Conservation (phyloP, 1,284 basidiomycete species). For the Ganoderma lingzhi region DNA sequence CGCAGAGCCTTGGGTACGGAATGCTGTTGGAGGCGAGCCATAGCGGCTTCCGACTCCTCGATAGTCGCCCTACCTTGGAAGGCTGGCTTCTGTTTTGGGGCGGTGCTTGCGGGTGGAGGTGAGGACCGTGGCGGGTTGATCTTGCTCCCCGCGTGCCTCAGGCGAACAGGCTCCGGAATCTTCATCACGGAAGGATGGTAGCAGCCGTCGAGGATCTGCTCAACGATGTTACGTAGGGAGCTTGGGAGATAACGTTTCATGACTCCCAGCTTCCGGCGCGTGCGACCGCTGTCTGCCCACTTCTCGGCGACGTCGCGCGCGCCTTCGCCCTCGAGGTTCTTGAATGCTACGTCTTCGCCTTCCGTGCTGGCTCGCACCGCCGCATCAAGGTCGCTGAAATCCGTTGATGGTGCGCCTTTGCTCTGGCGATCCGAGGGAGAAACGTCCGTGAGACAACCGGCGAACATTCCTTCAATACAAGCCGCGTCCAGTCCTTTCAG, state of each 20-base stretch:
- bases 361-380: constrained; percentile 35
- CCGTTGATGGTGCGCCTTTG: constrained; percentile 16
- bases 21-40: constrained; percentile 29
- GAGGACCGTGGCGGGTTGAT: constrained; percentile 1
- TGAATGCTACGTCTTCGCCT: constrained; percentile 54
- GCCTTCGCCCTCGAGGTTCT: constrained; percentile 67
- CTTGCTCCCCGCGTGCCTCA: background rate
- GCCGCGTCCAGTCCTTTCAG: constrained; percentile 74
- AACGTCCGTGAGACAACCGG: constrained; percentile 53
- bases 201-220: constrained; percentile 35
- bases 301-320: constrained; percentile 51
- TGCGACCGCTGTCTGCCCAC: constrained; percentile 61
- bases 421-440: background rate
- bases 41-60: constrained; percentile 35
- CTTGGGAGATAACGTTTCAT: constrained; percentile 53
- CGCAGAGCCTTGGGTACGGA: constrained; percentile 18
- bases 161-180: background rate
- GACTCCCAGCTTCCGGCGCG: constrained; percentile 51
- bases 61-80: constrained; percentile 35
- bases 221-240: constrained; percentile 37
- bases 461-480: constrained; percentile 73
- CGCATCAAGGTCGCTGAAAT: constrained; percentile 33
- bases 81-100: background rate
- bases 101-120: background rate
- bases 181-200: constrained; percentile 8